Evolutionary conservation across 140 eudicot species (phyloP), one percentile per base, ranked within the genome.

Genomic region (Flaveria floridana): DNA sequence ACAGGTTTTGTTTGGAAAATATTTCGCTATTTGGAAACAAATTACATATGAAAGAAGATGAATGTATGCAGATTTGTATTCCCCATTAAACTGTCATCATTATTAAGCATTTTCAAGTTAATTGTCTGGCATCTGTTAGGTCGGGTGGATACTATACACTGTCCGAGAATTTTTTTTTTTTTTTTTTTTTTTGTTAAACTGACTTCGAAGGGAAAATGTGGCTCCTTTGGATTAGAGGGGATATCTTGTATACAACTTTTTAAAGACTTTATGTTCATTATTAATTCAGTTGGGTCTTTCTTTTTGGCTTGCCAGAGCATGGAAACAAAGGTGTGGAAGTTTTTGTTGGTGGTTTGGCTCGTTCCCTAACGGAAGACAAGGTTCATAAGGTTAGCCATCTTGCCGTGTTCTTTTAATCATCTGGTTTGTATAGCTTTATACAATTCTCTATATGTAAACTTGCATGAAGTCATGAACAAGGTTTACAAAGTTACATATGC

Each of bases 291-390:
- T 23, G 34, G 63, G 7, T 44, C 37, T 56, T 73, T 50, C 55
- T 65, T 64, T 66, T 2, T 10, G 56, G 53, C 15, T 68, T 20
- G 73, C 55, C 68, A 84, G 91, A 85, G 79, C 37, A 85, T 76
- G 87, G 59, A 65, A 80, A 68, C 73, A 86, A 70, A 82, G 96
- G 96, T 26, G 84, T 88, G 64, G 97, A 91, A 79, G 93, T 91
- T 21, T 91, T 91, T 70, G 88, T 91, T 76, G 96, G 97, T 10
- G 97, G 97, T 53, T 76, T 91, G 80, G 67, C 97, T 25, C 86
- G 80, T 51, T 77, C 82, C 51, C 62, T 86, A 19, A 81, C 89
- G 0, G 96, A 91, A 82, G 89, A 80, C 72, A 89, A 80, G 73
- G 83, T 91, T 59, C 87, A 8, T 28, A 80, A 86, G 96, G 97